phyloP scores from a whole-genome alignment of 805 yeast genomes.

The Wickerhamomyces silvicola region DNA sequence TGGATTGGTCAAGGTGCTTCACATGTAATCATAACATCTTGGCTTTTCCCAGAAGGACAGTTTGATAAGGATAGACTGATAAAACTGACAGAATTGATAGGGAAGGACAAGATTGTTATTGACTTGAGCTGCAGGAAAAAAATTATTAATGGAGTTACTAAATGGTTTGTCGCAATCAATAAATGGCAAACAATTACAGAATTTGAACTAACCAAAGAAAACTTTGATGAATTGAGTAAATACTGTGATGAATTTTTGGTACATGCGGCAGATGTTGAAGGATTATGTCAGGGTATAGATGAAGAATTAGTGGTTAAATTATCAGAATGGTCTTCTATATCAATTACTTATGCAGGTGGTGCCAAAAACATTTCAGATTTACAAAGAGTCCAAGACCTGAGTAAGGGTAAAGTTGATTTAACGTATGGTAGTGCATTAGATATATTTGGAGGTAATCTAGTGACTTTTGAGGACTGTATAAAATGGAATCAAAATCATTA shows the following conservation, averaged over 20 bases:
- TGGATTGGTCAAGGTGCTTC: slow-evolving; percentile 82
- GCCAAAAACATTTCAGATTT: slow-evolving; percentile 73
- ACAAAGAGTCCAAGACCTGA: slow-evolving; percentile 54
- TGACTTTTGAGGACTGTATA: slow-evolving; percentile 69
- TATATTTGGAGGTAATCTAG: slow-evolving; percentile 86
- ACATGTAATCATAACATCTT: slow-evolving; percentile 88
- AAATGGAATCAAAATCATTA: slow-evolving; percentile 53
- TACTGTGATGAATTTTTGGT: slow-evolving; percentile 85
- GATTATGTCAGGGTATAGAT: slow-evolving; percentile 90
- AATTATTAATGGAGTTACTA: slow-evolving; percentile 15
- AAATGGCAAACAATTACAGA: slow-evolving; percentile 92
- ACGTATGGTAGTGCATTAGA: slow-evolving; percentile 93
- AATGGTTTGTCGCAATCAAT: slow-evolving; percentile 96
- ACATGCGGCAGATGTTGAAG: slow-evolving; percentile 99
- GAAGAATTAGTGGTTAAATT: slow-evolving; percentile 62
- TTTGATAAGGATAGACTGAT: slow-evolving; percentile 47
- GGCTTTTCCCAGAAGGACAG: slow-evolving; percentile 67
- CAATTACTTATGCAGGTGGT: slow-evolving; percentile 95
- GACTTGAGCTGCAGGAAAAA: slow-evolving; percentile 77
- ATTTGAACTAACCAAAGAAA: slow-evolving; percentile 44
- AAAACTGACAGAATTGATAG: slow-evolving; percentile 47
- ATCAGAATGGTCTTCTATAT: slow-evolving; percentile 75
- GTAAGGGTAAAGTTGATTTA: slow-evolving; percentile 80
- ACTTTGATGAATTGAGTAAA: slow-evolving; percentile 45
- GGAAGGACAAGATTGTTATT: slow-evolving; percentile 64